phyloP scores from a whole-genome alignment of 2,329 filamentous ascomycete genomes.

The Fusarium sulawesiense region DNA sequence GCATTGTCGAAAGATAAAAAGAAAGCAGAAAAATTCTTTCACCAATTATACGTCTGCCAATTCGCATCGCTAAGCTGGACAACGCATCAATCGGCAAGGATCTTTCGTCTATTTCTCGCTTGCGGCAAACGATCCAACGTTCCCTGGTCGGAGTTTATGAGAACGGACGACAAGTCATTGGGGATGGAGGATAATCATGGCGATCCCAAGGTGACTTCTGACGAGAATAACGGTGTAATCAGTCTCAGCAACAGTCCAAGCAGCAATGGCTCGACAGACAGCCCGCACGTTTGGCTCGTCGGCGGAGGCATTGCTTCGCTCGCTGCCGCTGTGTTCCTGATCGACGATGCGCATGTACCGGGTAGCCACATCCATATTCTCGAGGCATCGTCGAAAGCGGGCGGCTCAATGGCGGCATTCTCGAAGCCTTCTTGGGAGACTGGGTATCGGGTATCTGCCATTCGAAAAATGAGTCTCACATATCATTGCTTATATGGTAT shows the following conservation, averaged over 20 bases:
- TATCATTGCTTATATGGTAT: slow-evolving; percentile 44
- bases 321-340: slow-evolving; percentile 43
- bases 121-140: slow-evolving; percentile 27
- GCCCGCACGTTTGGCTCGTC: slow-evolving; percentile 44
- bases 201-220: not conserved
- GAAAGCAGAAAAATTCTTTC: slow-evolving; percentile 12
- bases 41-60: slow-evolving; percentile 5
- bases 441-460: slow-evolving; percentile 44
- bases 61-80: slow-evolving; percentile 17
- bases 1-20: slow-evolving; percentile 7
- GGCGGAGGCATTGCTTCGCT: slow-evolving; percentile 45
- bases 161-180: slow-evolving; percentile 4
- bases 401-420: slow-evolving; percentile 42
- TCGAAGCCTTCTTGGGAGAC: slow-evolving; percentile 41
- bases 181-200: slow-evolving; percentile 23
- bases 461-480: slow-evolving; percentile 45
- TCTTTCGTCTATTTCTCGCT: slow-evolving; percentile 21
- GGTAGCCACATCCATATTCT: slow-evolving; percentile 45
- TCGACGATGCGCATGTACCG: slow-evolving; percentile 43
- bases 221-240: slow-evolving; percentile 7
- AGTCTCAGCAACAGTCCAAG: slow-evolving; percentile 29
- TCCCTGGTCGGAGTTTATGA: slow-evolving; percentile 19
- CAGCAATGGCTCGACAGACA: slow-evolving; percentile 19
- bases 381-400: slow-evolving; percentile 40
- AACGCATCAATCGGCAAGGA: slow-evolving; percentile 22